Percentiles rank a stretch among this genome's conserved stretches.
These are phyloP conservation scores for Imleria badia DNA, from an alignment of 768 basidiomycete species.

Conservation along the genomic window DNA sequence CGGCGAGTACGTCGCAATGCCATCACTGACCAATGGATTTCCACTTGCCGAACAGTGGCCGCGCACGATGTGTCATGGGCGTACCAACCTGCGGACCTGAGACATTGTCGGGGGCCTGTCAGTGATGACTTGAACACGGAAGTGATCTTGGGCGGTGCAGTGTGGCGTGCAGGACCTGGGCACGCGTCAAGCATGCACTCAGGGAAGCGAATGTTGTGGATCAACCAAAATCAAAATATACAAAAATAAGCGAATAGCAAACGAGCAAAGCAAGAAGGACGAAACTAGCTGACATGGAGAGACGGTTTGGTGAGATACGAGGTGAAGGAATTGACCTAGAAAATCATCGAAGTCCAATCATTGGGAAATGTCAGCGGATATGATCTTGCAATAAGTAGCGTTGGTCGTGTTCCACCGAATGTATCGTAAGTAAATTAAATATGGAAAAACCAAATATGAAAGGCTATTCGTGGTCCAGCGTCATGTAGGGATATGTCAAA, in stretches of 20 bases:
- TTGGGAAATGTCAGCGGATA: constrained; percentile 9
- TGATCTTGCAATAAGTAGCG: constrained; percentile 15
- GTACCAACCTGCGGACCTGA: background rate
- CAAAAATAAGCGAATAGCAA: constrained; percentile 16
- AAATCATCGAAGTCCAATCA: constrained; percentile 4
- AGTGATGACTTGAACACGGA: background rate
- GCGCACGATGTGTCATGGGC: background rate
- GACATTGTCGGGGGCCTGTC: background rate
- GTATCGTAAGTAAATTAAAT: constrained; percentile 18
- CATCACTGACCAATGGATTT: constrained; percentile 1
- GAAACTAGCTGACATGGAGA: constrained; percentile 16
- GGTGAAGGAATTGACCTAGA: constrained; percentile 6
- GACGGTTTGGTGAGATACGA: constrained; percentile 9
- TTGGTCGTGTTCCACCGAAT: constrained; percentile 10
- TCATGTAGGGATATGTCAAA: constrained; percentile 60
- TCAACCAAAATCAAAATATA: constrained; percentile 15
- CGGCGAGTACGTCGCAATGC: background rate
- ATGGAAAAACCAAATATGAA: constrained; percentile 15
- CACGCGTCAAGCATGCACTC: constrained; percentile 25
- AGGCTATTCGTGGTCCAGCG: constrained; percentile 42
- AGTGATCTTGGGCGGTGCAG: constrained; percentile 11
- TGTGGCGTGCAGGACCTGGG: constrained; percentile 12
- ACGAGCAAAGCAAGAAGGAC: constrained; percentile 20
- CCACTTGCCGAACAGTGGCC: background rate
- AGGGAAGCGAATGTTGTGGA: constrained; percentile 10